phyloP scores from a whole-genome alignment of 2,329 filamentous ascomycete genomes.

The Monosporascus sp. region DNA sequence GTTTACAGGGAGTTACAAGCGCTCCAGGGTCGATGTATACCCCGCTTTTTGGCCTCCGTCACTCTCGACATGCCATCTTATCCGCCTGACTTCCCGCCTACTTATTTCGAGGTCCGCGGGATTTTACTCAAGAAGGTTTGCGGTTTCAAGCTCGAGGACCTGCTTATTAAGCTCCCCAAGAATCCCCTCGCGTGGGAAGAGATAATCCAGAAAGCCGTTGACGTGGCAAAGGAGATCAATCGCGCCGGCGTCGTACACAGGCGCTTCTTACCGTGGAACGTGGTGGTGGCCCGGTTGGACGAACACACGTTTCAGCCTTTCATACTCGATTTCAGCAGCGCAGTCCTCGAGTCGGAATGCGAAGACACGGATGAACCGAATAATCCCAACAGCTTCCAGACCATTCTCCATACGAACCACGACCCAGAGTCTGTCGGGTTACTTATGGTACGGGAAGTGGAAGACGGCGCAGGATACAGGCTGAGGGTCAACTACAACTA shows the following conservation, averaged over 20 bases:
- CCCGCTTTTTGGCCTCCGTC: background rate
- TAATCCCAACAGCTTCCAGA: background rate
- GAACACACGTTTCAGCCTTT: background rate
- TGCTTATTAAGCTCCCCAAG: background rate
- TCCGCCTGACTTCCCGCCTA: background rate
- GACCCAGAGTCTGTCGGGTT: background rate
- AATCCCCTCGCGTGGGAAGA: background rate
- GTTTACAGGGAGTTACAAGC: background rate
- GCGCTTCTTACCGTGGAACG: background rate
- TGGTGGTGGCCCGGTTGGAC: background rate
- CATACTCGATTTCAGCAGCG: background rate
- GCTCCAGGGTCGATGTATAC: slow-evolving; percentile 1
- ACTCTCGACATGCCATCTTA: background rate
- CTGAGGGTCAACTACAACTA: background rate
- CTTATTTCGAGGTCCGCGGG: background rate
- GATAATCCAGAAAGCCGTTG: background rate
- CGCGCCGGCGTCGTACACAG: background rate
- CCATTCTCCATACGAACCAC: background rate
- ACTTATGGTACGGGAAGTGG: background rate
- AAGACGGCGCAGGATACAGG: background rate
- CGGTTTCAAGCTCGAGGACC: background rate
- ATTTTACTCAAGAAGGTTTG: background rate
- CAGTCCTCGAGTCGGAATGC: background rate
- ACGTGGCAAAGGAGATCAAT: background rate
- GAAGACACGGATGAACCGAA: background rate